Conservation (phyloP, 1,139 yeast species). For the Yamadazyma friedrichii region DNA sequence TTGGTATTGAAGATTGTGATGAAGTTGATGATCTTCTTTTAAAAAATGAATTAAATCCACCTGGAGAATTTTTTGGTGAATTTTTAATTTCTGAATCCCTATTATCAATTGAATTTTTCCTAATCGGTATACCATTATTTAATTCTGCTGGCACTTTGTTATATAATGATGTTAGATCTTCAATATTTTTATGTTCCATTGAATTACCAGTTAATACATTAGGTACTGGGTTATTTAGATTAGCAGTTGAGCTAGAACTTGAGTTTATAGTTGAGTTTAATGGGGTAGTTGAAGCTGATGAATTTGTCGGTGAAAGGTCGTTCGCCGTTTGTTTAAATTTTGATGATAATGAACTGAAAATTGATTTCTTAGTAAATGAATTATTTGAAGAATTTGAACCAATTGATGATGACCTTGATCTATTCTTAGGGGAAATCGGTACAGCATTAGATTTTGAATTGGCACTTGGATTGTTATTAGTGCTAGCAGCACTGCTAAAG, state of each 20-base stretch:
- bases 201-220: constrained; percentile 10
- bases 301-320: constrained; percentile 5
- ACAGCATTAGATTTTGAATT: constrained; percentile 8
- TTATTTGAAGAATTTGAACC: constrained; percentile 15
- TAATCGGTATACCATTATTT: constrained; percentile 13
- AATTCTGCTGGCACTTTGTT: constrained; percentile 16
- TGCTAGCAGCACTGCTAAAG: not conserved
- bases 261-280: not conserved
- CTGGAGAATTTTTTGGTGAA: constrained; percentile 9
- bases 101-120: constrained; percentile 11
- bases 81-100: not conserved
- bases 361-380: constrained; percentile 28
- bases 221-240: constrained; percentile 2
- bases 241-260: not conserved
- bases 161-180: constrained; percentile 8
- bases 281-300: not conserved
- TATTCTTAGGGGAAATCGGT: constrained; percentile 9
- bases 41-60: constrained; percentile 15
- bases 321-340: constrained; percentile 39
- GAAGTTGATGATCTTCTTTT: constrained; percentile 18
- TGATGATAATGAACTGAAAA: constrained; percentile 54
- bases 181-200: constrained; percentile 3
- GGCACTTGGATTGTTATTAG: constrained; percentile 4
- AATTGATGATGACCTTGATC: constrained; percentile 15
- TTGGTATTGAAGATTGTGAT: constrained; percentile 3